Base-by-base conservation (phyloP, 129 eudicot genomes). In the Pseudognaphalium luteoalbum region DNA sequence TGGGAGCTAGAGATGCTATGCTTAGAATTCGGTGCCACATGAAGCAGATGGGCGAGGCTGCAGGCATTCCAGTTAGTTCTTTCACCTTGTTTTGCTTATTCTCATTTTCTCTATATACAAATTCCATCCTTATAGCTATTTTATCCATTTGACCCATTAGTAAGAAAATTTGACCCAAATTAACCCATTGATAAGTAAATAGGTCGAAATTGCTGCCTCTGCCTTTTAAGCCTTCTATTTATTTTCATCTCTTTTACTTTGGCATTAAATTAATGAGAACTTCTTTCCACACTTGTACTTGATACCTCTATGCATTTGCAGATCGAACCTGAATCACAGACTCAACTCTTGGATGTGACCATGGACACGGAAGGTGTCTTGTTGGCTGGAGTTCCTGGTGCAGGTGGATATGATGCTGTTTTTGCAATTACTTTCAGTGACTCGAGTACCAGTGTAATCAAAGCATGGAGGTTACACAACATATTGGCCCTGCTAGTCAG, bases 351-450 rank as follows among this genome's bases (percentile, higher is more conserved):
- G 68, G 91, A 92, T 73, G 80, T 91, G 74, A 89, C 96, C 33
- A 90, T 89, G 96, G 81, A 74, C 70, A 81, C 81, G 37, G 89
- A 88, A 80, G 96, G 96, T 78, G 94, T 92, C 76, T 75, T 92
- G 60, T 77, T 92, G 86, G 98, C 92, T 71, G 98, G 98, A 62
- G 91, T 92, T 73, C 98, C 98, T 29, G 98, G 98, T 71, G 98
- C 98, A 63, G 98, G 98, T 58, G 96, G 98, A 19, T 92, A 88
- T 54, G 98, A 92, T 86, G 98, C 98, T 21, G 86, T 92, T 20
- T 92, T 92, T 69, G 92, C 96, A 5, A 78, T 92, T 44, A 86
- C 87, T 29, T 72, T 92, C 65, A 90, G 91, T 8, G 86, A 83
- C 61, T 85, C 92, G 28, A 80, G 88, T 65, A 76, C 73, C 72